Base-by-base conservation (phyloP, 1,284 basidiomycete species). In the Somion occarium region DNA sequence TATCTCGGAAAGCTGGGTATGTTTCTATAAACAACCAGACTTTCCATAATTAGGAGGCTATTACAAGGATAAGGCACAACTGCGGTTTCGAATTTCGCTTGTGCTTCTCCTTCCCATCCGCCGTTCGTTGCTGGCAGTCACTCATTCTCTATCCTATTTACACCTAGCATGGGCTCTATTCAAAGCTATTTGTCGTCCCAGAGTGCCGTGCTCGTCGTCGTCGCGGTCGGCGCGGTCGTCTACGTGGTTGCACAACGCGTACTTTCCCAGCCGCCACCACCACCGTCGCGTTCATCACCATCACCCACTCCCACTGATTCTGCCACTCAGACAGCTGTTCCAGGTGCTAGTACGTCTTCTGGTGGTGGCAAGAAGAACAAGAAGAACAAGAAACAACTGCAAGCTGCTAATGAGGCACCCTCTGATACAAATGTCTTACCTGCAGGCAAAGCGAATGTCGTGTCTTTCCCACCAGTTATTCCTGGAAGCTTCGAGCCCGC, bases 401-500 rank as follows among this genome's bases (percentile, higher is more conserved):
- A 57, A 26, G 53, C 55, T 12, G 56, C 56, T 25, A 34, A 15
- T 34, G 53, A 39, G 12, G 46, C 59, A 24, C 49, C 55, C 25
- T 50, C 59, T 26, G 46, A 49, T 43, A n/a, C 54, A 18, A 11
- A 43, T 38, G 50, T 49, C 47, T 55, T 53, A 52, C 22, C 45
- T 34, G 25, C 7, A 52, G 53, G 60, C 13, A 46, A 61, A 53
- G 64, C 68, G 25, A 59, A 57, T 57, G 69, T 72, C 50, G 69
- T 71, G 19, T 51, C 68, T 9, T 70, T 70, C 54, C 68, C 75
- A n/a, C 58, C 67, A 7, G 67, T 69, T 48, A 65, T 81, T n/a
- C 78, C 79, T 12, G 79, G 76, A 2, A 69, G 63, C 45, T 78
- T 76, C 57, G 61, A 66, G 49, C 46, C 54, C 25, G 49, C 56